phyloP scores from a whole-genome alignment of 2,329 filamentous ascomycete species.

The Sphaceloma murrayae region DNA sequence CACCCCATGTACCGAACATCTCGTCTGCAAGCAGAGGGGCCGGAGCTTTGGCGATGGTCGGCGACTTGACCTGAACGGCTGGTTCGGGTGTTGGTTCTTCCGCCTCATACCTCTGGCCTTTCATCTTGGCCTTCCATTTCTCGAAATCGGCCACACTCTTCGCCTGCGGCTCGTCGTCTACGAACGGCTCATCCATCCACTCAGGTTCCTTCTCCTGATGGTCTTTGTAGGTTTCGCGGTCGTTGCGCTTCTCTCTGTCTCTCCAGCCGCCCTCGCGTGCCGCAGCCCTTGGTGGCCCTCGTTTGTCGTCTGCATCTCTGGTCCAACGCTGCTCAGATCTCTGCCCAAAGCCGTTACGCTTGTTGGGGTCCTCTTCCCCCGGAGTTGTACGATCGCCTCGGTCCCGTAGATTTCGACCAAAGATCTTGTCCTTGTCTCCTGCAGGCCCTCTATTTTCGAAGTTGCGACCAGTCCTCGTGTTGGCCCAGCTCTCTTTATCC shows the following conservation, averaged over 20 bases:
- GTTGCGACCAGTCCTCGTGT: slow-evolving; percentile 53
- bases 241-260: slow-evolving; percentile 33
- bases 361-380: slow-evolving; percentile 40
- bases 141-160: slow-evolving; percentile 88
- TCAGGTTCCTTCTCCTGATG: slow-evolving; percentile 73
- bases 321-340: slow-evolving; percentile 61
- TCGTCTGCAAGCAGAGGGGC: slow-evolving; percentile 55
- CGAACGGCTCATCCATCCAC: slow-evolving; percentile 59
- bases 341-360: slow-evolving; percentile 56
- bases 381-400: slow-evolving; percentile 35
- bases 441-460: slow-evolving; percentile 54
- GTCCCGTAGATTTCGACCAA: slow-evolving; percentile 41
- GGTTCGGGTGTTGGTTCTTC: slow-evolving; percentile 27
- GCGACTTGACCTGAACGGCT: slow-evolving; percentile 19
- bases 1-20: slow-evolving; percentile 57
- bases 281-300: slow-evolving; percentile 25
- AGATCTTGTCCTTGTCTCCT: slow-evolving; percentile 47
- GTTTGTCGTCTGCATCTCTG: slow-evolving; percentile 36
- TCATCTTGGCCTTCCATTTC: slow-evolving; percentile 90
- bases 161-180: slow-evolving; percentile 59
- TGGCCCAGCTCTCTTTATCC: slow-evolving; percentile 64
- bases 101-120: slow-evolving; percentile 41
- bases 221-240: slow-evolving; percentile 46
- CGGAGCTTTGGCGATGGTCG: slow-evolving; percentile 38
- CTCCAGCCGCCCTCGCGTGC: slow-evolving; percentile 52